Base-by-base conservation (phyloP, 306 rosid genomes). In the Begonia masoniana region DNA sequence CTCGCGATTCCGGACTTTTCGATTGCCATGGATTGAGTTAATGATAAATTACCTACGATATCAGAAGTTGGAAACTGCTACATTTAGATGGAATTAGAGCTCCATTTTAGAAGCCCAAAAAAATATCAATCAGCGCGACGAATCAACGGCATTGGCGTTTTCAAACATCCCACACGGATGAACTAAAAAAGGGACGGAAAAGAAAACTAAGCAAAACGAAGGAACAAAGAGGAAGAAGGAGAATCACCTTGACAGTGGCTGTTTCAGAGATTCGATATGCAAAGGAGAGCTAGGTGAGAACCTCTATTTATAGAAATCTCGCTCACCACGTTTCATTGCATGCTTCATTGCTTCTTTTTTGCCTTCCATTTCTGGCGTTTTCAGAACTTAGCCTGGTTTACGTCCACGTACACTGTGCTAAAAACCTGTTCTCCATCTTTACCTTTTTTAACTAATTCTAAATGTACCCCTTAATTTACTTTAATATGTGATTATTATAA, bases 1-100 rank as follows among this genome's bases (percentile, higher is more conserved):
- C 76, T 78, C 55, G 94, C 89, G 43, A 84, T 81, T 55, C 74
- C 77, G 46, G 70, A 56, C 64, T 59, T 71, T 63, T 78, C 79
- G 0, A 67, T 58, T 0, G 85, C 88, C 94, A 84, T 84, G 46
- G 24, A 64, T 60, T 42, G 67, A 68, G 66, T 64, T 75, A 7
- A 45, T 4, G 13, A 45, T 45, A n/a, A 45, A 45, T 45, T 10
- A 45, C 49, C 13, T 45, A 12, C 49, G 13, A 45, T 2, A 45
- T 11, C n/a, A 45, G 15, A 45, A 45, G 49, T 10, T n/a, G 2
- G 15, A n/a, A 45, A n/a, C 15, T 4, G 14, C 5, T 45, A 45
- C 13, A 45, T 45, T 12, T 0, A 10, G 49, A 45, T 45, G 49
- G 15, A 45, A 45, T 45, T 45, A 45, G 13, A 45, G 15, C 15